A percentile compares a stretch with the other conserved stretches of the same genome.
Evolutionary conservation across 768 basidiomycete species (phyloP).

Genomic region (Grammothele lineata): DNA sequence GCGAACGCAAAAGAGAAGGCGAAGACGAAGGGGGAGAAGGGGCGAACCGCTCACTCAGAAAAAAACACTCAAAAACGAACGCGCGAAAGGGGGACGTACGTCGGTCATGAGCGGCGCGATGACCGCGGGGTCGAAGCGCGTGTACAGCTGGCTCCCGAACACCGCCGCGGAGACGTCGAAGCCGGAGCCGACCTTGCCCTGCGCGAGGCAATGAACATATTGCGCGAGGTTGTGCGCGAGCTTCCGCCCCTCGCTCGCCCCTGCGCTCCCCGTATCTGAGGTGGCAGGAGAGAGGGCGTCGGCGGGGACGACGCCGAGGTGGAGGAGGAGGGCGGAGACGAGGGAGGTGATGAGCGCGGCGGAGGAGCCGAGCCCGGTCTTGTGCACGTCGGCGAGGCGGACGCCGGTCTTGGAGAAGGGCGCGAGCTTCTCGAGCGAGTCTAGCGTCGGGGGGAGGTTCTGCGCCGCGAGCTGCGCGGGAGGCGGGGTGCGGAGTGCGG

Average conservation of each 20-base stretch:
- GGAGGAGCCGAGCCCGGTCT: conserved; percentile 96
- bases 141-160: conserved; percentile 93
- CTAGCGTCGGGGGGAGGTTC: conserved; percentile 56
- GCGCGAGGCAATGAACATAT: conserved; percentile 91
- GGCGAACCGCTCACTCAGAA: too few relatives aligned
- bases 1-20: too few relatives aligned
- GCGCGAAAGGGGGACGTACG: conserved; percentile 29
- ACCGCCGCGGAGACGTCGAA: conserved; percentile 95
- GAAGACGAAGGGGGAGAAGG: too few relatives aligned
- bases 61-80: too few relatives aligned
- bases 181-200: conserved; percentile 97
- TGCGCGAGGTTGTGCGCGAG: conserved; percentile 92
- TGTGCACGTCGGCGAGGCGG: conserved; percentile 79
- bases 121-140: conserved; percentile 74
- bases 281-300: conserved; percentile 34
- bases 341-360: conserved; percentile 96
- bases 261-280: conserved; percentile 22
- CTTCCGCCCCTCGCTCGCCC: conserved; percentile 40
- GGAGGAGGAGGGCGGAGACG: conserved; percentile 78
- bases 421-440: conserved; percentile 62
- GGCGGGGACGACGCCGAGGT: conserved; percentile 57
- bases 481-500: too few relatives aligned
- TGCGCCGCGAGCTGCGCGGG: conserved; percentile 55
- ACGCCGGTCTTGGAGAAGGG: conserved; percentile 75
- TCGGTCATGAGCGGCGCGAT: conserved; percentile 63